A percentile compares a stretch with the other conserved stretches of the same genome.
phyloP scores from a whole-genome alignment of 495 filamentous ascomycete species.

The Hyaloscypha hepaticicola region DNA sequence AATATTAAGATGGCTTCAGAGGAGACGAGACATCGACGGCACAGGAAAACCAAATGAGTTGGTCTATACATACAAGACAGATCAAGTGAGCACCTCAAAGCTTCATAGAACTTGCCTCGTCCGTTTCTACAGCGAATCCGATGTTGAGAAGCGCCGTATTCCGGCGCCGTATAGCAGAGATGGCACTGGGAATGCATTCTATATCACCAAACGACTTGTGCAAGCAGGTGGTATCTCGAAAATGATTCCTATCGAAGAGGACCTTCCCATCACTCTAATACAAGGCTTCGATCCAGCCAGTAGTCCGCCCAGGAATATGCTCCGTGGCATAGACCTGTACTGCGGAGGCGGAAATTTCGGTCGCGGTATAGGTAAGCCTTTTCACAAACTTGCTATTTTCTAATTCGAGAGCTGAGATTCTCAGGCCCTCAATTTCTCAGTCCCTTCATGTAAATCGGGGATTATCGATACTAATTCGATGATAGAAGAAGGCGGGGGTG shows the following conservation, averaged over 20 bases:
- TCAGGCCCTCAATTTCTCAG: too few relatives aligned
- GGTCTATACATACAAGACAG: constrained; percentile 51
- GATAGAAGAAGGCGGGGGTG: constrained; percentile 68
- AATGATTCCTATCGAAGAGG: constrained; percentile 21
- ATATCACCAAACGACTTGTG: constrained; percentile 45
- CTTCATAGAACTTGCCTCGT: constrained; percentile 59
- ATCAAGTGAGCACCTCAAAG: constrained; percentile 37
- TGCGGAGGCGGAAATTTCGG: constrained; percentile 75
- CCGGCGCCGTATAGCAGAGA: constrained; percentile 61
- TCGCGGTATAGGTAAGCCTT: too few relatives aligned
- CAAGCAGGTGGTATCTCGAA: neutral
- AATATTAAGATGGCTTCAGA: constrained; percentile 45
- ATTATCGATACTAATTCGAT: too few relatives aligned
- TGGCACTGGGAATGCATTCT: constrained; percentile 65
- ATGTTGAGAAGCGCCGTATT: constrained; percentile 40
- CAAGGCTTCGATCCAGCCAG: constrained; percentile 55
- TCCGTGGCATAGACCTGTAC: constrained; percentile 66
- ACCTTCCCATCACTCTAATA: constrained; percentile 37
- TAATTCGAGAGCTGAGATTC: too few relatives aligned
- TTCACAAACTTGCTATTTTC: too few relatives aligned
- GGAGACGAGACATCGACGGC: constrained; percentile 43
- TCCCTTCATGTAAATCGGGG: too few relatives aligned
- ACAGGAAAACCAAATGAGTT: constrained; percentile 61
- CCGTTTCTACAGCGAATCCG: constrained; percentile 46
- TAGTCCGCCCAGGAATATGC: constrained; percentile 5